Base-by-base conservation (phyloP, 805 yeast species). In the Ogataea neopini region DNA sequence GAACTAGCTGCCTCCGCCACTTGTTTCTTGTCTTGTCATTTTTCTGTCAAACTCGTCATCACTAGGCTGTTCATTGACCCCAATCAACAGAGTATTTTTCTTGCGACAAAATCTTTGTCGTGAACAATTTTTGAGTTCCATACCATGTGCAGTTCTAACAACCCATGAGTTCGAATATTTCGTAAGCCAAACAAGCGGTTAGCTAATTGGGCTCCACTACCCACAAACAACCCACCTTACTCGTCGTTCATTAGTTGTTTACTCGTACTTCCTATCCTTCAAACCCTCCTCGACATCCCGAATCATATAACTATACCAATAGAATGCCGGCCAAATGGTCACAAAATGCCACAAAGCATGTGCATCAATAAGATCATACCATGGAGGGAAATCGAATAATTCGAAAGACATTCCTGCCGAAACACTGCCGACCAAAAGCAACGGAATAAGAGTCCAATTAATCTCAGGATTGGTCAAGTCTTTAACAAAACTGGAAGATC, bases 271-370 rank as follows among this genome's bases (percentile, higher is more conserved):
- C 19, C 47, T 47, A 42, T 56, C 59, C 44, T 61, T 64, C 43
- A 64, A 48, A 1, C 62, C 64, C 30, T 56, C 61, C 40, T 64
- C 67, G 36, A 68, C 77, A 47, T 79, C 84, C 26, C 62, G 60
- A 4, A 73, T 62, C 67, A 79, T 72, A 57, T 78, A 86, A 35
- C 77, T 79, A 63, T 86, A 91, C 80, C 96, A 80, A 51, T 79
- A 76, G 48, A 79, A 69, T 0, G 92, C 81, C 0, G 98, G 98
- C 60, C 88, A 64, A 1, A 91, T 82, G 0, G 99, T 94, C 17
- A 88, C 79, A 22, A 86, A 74, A 64, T 94, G 99, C 99, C 99
- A 94, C 33, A 92, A 60, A 0, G 97, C 81, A 67, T 94, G 99
- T 0, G 97, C 96, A 68, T 94, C 99, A 0, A 94, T 58, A 33